A percentile compares a stretch with the other conserved stretches of the same genome.
Conservation (phyloP, 179 eudicot genomes). For the Corrigiola litoralis region DNA sequence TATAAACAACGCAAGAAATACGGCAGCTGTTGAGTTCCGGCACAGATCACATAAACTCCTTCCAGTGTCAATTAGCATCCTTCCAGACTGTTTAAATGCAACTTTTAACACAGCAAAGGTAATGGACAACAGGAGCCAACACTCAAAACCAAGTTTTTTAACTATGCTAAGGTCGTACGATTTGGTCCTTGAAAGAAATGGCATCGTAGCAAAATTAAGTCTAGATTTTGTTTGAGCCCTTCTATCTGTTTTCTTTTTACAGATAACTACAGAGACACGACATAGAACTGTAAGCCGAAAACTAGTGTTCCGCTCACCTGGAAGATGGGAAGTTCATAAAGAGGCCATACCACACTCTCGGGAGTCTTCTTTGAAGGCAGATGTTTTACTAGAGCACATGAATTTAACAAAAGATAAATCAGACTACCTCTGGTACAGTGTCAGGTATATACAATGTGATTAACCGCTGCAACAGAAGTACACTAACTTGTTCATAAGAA, state of each 20-base stretch:
- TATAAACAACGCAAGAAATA: constrained; percentile 36
- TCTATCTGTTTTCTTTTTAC: neutral
- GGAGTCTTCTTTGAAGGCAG: constrained; percentile 44
- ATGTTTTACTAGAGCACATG: constrained; percentile 67
- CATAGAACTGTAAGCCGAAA: constrained; percentile 39
- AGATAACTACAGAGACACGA: constrained; percentile 50
- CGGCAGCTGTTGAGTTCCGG: constrained; percentile 39
- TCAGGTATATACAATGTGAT: constrained; percentile 46
- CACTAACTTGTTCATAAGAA: neutral
- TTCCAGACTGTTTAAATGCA: constrained; percentile 61
- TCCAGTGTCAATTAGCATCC: constrained; percentile 68
- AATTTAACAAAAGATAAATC: constrained; percentile 76
- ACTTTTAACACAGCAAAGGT: constrained; percentile 74
- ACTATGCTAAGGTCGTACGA: no score
- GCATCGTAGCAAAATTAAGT: no score
- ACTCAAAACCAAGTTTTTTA: neutral
- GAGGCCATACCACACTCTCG: constrained; percentile 45
- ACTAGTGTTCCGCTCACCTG: constrained; percentile 37
- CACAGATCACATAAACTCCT: constrained; percentile 51
- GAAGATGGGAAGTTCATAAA: constrained; percentile 46
- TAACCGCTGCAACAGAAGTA: neutral
- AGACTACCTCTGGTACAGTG: constrained; percentile 88
- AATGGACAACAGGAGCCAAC: neutral
- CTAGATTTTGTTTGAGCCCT: neutral
- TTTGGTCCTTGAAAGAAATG: no score